A percentile compares a stretch with the other conserved stretches of the same genome.
Evolutionary conservation across 1,284 basidiomycete species (phyloP).

Genomic region (Irpex sp.): DNA sequence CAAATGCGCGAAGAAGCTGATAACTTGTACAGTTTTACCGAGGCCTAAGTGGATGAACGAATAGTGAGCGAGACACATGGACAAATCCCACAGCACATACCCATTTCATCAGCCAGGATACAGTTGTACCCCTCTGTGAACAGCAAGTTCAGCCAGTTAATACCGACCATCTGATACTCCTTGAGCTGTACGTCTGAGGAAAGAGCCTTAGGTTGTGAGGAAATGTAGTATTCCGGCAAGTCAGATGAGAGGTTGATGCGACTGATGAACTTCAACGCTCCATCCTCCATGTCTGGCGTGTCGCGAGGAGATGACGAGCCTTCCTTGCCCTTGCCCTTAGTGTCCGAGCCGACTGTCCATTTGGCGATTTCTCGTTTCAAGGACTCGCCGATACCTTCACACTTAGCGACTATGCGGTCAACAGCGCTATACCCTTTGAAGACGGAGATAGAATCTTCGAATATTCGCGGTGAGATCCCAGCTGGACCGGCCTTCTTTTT

Average conservation of each 20-base stretch:
- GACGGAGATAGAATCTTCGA: conserved; percentile 87
- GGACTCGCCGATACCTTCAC: conserved; percentile 79
- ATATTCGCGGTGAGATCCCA: conserved; percentile 87
- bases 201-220: conserved; percentile 73
- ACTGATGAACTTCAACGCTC: conserved; percentile 55
- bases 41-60: conserved; percentile 48
- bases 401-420: conserved; percentile 85
- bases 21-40: conserved; percentile 98
- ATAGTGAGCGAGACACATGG: conserved; percentile 11
- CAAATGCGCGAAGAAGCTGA: conserved; percentile 90
- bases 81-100: conserved; percentile 39
- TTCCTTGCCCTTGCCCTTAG: conserved; percentile 42
- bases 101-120: conserved; percentile 99
- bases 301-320: conserved; percentile 19
- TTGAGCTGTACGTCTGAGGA: conserved; percentile 78
- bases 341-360: conserved; percentile 56
- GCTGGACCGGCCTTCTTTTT: conserved; percentile 76
- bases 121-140: conserved; percentile 84
- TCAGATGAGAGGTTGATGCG: conserved; percentile 37
- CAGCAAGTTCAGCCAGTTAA: conserved; percentile 95
- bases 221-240: conserved; percentile 62
- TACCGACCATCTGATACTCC: conserved; percentile 95
- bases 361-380: conserved; percentile 69
- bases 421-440: conserved; percentile 91
- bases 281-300: conserved; percentile 45